phyloP scores from a whole-genome alignment of 2,329 filamentous ascomycete genomes.

The Westerdykella sp. region DNA sequence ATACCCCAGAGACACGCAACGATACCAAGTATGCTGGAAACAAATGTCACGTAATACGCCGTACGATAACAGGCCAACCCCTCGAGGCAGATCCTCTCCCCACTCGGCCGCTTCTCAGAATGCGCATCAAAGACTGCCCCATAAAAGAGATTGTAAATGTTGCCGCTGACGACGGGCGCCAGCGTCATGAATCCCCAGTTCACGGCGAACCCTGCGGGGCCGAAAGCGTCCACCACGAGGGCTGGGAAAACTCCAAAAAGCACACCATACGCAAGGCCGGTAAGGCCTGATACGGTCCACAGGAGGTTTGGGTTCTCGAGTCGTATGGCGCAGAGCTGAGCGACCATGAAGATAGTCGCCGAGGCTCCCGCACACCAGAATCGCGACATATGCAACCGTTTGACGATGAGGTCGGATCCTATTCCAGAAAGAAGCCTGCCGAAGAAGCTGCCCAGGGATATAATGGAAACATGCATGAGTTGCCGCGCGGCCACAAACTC shows the following conservation, averaged over 20 bases:
- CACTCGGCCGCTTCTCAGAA: constrained; percentile 60
- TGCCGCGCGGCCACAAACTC: constrained; percentile 75
- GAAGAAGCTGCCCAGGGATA: constrained; percentile 82
- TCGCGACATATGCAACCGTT: constrained; percentile 70
- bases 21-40: constrained; percentile 63
- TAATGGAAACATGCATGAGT: constrained; percentile 85
- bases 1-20: constrained; percentile 66
- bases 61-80: constrained; percentile 74
- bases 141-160: constrained; percentile 90
- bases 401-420: constrained; percentile 84
- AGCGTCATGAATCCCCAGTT: constrained; percentile 97
- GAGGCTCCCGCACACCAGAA: constrained; percentile 86
- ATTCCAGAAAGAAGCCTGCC: constrained; percentile 70
- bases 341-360: constrained; percentile 68
- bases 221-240: constrained; percentile 80
- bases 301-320: constrained; percentile 73
- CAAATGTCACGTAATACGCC: constrained; percentile 74
- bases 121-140: constrained; percentile 77
- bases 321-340: constrained; percentile 69
- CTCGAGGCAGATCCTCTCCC: constrained; percentile 67
- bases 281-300: constrained; percentile 71
- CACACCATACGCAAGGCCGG: constrained; percentile 85
- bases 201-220: constrained; percentile 78
- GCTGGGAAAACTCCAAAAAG: constrained; percentile 92
- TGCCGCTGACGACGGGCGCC: constrained; percentile 78